phyloP scores from a whole-genome alignment of 805 yeast species.

The Ogataea trehaloabstinens region DNA sequence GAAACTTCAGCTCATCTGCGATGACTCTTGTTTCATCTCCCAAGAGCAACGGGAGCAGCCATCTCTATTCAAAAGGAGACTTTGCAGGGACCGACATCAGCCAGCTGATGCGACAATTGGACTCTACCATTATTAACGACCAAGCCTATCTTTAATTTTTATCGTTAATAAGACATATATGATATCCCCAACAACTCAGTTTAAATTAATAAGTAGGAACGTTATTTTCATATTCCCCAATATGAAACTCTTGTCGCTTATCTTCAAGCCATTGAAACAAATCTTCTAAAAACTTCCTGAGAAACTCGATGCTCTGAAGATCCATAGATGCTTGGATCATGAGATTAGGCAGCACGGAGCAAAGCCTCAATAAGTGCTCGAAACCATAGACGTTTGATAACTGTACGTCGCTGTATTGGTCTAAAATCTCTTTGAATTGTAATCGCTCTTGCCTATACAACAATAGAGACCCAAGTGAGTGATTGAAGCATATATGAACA shows the following conservation, averaged over 20 bases:
- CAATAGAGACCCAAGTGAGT: constrained; percentile 63
- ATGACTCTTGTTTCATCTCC: constrained; percentile 12
- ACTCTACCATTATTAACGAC: constrained; percentile 17
- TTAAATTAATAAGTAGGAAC: constrained; percentile 32
- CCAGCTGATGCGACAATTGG: constrained; percentile 13
- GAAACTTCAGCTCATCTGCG: constrained; percentile 16
- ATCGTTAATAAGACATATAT: too few species aligned
- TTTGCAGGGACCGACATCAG: constrained; percentile 6
- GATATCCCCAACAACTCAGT: background rate
- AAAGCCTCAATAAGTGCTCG: constrained; percentile 75
- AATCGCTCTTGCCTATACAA: constrained; percentile 76
- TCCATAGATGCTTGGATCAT: constrained; percentile 80
- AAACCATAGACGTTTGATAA: constrained; percentile 63
- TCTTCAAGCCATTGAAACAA: constrained; percentile 52
- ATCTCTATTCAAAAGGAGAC: background rate
- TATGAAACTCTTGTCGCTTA: constrained; percentile 37
- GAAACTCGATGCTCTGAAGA: constrained; percentile 56
- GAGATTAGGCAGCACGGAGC: constrained; percentile 80
- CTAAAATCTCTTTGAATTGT: constrained; percentile 58
- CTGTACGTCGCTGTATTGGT: constrained; percentile 18
- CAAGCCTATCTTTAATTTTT: constrained; percentile 13
- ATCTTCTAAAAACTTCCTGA: constrained; percentile 54
- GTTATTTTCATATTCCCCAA: constrained; percentile 47
- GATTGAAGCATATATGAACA: constrained; percentile 68
- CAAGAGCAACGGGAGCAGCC: background rate